A percentile compares a stretch with the other conserved stretches of the same genome.
phyloP scores from a whole-genome alignment of 257 asterid species.

The Lantana camara region DNA sequence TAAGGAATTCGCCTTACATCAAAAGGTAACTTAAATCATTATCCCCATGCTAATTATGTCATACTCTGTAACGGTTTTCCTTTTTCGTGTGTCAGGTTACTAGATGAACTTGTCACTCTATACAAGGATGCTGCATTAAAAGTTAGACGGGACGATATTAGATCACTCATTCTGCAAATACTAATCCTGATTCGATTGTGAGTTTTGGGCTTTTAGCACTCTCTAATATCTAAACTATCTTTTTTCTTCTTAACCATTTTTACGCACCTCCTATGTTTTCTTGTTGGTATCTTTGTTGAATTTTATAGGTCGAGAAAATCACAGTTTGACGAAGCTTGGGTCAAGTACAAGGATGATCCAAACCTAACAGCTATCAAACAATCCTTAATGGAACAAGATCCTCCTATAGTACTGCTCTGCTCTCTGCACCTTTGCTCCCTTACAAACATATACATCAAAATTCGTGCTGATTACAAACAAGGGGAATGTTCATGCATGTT shows the following conservation, averaged over 20 bases:
- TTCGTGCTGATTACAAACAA: not conserved
- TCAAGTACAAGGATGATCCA: conserved; percentile 77
- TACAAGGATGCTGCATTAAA: conserved; percentile 83
- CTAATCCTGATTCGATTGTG: conserved; percentile 64
- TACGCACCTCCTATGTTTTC: not conserved
- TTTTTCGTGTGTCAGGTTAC: conserved; percentile 57
- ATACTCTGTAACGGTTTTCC: conserved; percentile 11
- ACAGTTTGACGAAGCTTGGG: conserved; percentile 67
- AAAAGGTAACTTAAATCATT: conserved; percentile 53
- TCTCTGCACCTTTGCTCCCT: conserved; percentile 16
- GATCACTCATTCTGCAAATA: conserved; percentile 59
- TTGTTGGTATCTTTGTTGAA: conserved; percentile 2
- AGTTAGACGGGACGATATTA: conserved; percentile 69
- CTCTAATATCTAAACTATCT: not conserved
- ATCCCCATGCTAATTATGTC: conserved; percentile 5
- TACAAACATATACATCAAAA: not conserved
- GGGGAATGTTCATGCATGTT: not conserved
- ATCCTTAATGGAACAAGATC: conserved; percentile 36
- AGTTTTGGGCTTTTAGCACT: conserved; percentile 38
- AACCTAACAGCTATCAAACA: conserved; percentile 51
- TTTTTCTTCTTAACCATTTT: not conserved
- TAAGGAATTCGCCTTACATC: conserved; percentile 68
- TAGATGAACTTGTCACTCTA: conserved; percentile 79
- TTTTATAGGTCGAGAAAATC: conserved; percentile 55
- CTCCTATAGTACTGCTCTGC: conserved; percentile 28